Percentiles rank a stretch among this genome's conserved stretches.
These are phyloP conservation scores for Chenopodium quinoa DNA, from an alignment of 148 eudicot species.

Conservation along the genomic window DNA sequence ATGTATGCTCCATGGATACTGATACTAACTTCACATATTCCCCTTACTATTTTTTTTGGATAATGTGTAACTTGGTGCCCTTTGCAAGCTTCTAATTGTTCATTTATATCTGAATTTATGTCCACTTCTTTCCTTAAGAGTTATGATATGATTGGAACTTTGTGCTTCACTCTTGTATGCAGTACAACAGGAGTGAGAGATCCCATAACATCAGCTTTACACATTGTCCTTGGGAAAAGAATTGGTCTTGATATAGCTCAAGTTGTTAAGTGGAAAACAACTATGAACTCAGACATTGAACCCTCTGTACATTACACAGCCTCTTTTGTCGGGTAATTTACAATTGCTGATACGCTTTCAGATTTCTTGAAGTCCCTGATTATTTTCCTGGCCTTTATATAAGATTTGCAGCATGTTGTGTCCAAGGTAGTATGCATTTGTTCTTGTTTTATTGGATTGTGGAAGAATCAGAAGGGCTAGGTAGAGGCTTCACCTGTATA, in stretches of 20 bases:
- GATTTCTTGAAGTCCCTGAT: background rate
- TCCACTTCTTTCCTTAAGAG: background rate
- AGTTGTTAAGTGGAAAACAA: slow-evolving; percentile 83
- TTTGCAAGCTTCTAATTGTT: background rate
- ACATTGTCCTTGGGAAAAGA: slow-evolving; percentile 89
- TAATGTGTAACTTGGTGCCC: background rate
- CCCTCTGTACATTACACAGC: slow-evolving; percentile 94
- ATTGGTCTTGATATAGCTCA: slow-evolving; percentile 94
- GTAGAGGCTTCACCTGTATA: background rate
- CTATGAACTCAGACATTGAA: slow-evolving; percentile 59
- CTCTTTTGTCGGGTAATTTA: slow-evolving; percentile 86
- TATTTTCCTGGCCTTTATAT: background rate
- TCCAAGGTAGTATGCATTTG: background rate
- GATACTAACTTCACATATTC: background rate
- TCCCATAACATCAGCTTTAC: slow-evolving; percentile 89
- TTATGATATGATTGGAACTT: slow-evolving; percentile 9
- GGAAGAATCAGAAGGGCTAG: background rate
- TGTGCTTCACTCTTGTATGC: slow-evolving; percentile 27
- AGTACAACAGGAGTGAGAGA: slow-evolving; percentile 95
- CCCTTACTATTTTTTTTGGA: background rate
- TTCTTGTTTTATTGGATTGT: background rate
- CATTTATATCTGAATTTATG: background rate
- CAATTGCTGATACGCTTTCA: background rate
- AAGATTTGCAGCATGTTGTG: background rate
- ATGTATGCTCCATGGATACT: background rate